These are phyloP conservation scores for Margaritispora aquatica DNA, from an alignment of 495 filamentous ascomycete species.

Conservation along the genomic window DNA sequence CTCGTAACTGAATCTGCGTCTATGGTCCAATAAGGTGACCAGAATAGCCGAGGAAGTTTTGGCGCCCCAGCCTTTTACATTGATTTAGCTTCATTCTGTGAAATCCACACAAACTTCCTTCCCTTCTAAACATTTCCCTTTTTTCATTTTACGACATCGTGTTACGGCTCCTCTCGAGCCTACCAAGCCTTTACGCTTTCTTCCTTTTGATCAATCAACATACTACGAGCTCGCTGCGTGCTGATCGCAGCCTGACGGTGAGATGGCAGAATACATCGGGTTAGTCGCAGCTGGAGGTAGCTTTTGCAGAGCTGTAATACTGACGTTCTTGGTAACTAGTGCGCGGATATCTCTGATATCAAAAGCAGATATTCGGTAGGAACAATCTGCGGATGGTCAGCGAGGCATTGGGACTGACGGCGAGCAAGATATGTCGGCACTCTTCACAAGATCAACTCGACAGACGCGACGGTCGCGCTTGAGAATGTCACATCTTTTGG, in stretches of 20 bases:
- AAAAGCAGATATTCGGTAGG: conserved; percentile 72
- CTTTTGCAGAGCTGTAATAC: conserved; percentile 13
- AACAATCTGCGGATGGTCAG: neutral
- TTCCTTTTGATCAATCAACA: conserved; percentile 14
- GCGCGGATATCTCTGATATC: conserved; percentile 86
- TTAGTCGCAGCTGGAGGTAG: conserved; percentile 24
- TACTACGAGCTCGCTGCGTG: conserved; percentile 18
- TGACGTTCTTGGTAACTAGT: conserved; percentile 34
- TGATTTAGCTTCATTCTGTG: conserved; percentile 1
- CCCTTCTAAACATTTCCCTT: conserved; percentile 10
- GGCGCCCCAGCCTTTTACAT: conserved; percentile 16
- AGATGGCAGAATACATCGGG: conserved; percentile 62
- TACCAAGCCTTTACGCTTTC: neutral
- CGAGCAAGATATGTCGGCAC: conserved; percentile 80
- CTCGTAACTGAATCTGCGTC: neutral
- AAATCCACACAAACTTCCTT: conserved; percentile 14
- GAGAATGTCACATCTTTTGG: conserved; percentile 91
- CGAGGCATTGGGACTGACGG: conserved; percentile 22
- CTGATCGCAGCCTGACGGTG: conserved; percentile 22
- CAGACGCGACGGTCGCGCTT: conserved; percentile 90
- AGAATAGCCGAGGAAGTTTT: neutral
- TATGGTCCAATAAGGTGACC: neutral
- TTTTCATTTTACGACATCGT: conserved; percentile 2
- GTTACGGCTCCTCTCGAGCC: conserved; percentile 7
- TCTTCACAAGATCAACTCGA: conserved; percentile 96